phyloP scores from a whole-genome alignment of 2,329 filamentous ascomycete species.

The Fusarium sp. region DNA sequence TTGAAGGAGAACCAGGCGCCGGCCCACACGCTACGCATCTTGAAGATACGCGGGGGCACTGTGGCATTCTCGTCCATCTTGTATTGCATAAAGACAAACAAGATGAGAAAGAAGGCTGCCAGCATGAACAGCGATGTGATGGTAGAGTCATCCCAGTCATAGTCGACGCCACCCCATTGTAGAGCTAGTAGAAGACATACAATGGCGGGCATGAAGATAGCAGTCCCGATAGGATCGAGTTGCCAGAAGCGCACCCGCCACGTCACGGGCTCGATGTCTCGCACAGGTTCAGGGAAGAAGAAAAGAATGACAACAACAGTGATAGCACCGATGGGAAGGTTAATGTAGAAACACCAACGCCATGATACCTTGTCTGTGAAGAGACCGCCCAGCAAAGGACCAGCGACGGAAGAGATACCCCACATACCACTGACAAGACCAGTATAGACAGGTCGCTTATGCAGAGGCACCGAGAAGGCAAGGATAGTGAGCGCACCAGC shows the following conservation, averaged over 20 bases:
- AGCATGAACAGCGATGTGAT: conserved; percentile 51
- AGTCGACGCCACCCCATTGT: conserved; percentile 60
- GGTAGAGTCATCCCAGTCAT: conserved; percentile 45
- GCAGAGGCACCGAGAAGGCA: conserved; percentile 53
- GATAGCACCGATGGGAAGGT: conserved; percentile 54
- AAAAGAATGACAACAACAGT: conserved; percentile 50
- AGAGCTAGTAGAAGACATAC: conserved; percentile 63
- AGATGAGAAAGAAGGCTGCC: conserved; percentile 49
- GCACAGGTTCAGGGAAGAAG: conserved; percentile 46
- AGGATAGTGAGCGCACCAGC: conserved; percentile 60
- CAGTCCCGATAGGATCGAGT: conserved; percentile 50
- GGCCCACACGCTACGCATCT: conserved; percentile 55
- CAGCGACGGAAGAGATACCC: conserved; percentile 58
- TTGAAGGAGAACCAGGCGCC: conserved; percentile 54
- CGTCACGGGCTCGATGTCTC: conserved; percentile 42
- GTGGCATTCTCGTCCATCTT: conserved; percentile 57
- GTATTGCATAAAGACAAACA: conserved; percentile 56
- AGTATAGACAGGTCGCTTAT: conserved; percentile 52
- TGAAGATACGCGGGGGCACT: conserved; percentile 58
- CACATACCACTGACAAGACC: conserved; percentile 58
- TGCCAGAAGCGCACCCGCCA: conserved; percentile 46
- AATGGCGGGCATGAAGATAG: conserved; percentile 53
- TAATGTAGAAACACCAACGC: conserved; percentile 59
- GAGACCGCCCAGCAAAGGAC: conserved; percentile 52
- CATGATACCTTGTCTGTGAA: conserved; percentile 54